Base-by-base conservation (phyloP, 805 yeast species). In the Yarrowia sp. region DNA sequence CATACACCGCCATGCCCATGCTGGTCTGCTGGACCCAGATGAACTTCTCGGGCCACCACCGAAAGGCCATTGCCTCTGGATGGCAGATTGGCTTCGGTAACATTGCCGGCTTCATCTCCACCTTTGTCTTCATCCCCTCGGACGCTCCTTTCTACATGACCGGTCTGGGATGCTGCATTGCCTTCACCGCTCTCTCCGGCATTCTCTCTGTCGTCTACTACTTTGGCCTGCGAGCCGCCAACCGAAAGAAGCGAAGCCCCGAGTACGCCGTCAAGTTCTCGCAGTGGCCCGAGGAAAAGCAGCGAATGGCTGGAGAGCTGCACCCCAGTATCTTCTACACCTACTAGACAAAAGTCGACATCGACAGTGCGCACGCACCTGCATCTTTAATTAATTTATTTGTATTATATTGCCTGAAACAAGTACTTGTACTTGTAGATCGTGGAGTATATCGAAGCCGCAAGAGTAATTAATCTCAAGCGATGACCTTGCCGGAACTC, bases 21-120 rank as follows among this genome's bases (percentile, higher is more conserved):
- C 70, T 85, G 16, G 82, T 86, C 12, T 85, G 90, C 73, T 85
- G 90, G 90, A 72, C 80, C 19, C 78, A 84, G 10, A 74, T 85
- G 69, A 85, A 85, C 68, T 80, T 82, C 63, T 80, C 82, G 8
- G 88, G 90, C 10, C 90, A 86, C 70, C 71, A 79, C 19, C 76
- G 89, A 67, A 83, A 84, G 63, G 77, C 82, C 55, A 82, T 81
- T 13, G 84, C 83, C 9, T 76, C 85, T 10, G 86, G 84, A 1
- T 81, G 80, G 77, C 84, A 83, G 67, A 81, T 86, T 68, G 90
- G 90, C 0, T 84, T 86, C 67, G 90, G 89, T 61, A 86, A 86
- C 72, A 84, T 84, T 68, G 90, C 90, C 47, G 90, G 89, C 64
- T 85, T 86, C 67, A 78, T 85, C 62, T 75, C 89, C 5, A 80